Evolutionary conservation across 768 basidiomycete species (phyloP), one percentile per base, ranked within the genome.

Genomic region (Porpolomopsis calyptriformis): DNA sequence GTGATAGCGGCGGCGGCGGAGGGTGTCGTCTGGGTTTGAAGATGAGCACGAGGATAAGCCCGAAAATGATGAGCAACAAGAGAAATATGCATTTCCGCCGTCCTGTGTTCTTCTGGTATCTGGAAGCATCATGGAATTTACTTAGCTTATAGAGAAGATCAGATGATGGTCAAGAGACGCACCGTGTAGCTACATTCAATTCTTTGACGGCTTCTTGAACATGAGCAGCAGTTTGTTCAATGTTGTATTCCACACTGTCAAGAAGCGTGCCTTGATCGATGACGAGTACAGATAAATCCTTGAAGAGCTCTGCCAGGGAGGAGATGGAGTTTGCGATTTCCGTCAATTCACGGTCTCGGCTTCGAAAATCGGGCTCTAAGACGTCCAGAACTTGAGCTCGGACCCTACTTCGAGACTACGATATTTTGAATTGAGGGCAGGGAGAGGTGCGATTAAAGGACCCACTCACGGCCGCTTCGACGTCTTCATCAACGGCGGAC

Each of bases 181-280:
- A 90, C 90, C 72, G 71, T 45, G 85, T 86, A 4, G 96, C 96
- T 11, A 78, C 70, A 46, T 82, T 69, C 40, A 99, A 70, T 54
- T 96, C 91, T 56, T 78, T 77, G 29, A 85, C 91, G 18, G 92
- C 90, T 37, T 87, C 86, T 46, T 80, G 64, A 60, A 93, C 73
- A 43, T 89, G 78, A 25, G 76, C 76, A 14, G 84, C 84, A 4
- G 93, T 88, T 62, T 87, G 83, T 62, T 97, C 91, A 43, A 99
- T 86, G 60, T 99, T 99, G 66, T 90, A 99, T 64, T 99, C 96
- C 46, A 98, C 77, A 29, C 89, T 91, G 64, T 98, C 96, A 46
- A 98, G 73, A 25, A 99, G 76, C 23, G 94, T 97, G 23, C 96
- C 96, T 58, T 99, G 96, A 65, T 98, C 96, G 52, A 98, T 97